Conservation (phyloP, 768 basidiomycete species). For the Lentinula guzmanii region DNA sequence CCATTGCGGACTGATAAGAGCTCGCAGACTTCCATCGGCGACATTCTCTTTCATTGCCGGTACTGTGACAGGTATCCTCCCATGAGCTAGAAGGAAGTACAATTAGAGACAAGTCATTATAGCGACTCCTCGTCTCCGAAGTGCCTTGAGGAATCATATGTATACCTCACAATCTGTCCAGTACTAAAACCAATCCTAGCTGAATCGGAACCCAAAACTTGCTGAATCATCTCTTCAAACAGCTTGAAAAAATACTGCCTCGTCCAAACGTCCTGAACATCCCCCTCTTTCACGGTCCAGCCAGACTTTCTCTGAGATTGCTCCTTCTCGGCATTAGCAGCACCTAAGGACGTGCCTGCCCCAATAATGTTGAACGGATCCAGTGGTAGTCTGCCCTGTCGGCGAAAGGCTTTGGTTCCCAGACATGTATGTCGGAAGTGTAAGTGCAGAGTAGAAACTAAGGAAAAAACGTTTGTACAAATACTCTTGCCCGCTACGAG, state of each 20-base stretch:
- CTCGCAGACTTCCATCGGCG: too few relatives aligned
- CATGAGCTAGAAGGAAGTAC: too few relatives aligned
- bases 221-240: too few relatives aligned
- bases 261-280: neutral
- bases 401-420: neutral
- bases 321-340: neutral
- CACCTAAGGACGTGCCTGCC: neutral
- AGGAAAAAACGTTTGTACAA: neutral
- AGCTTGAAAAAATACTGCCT: neutral
- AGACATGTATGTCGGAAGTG: neutral
- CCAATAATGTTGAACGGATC: neutral
- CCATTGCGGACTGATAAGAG: too few relatives aligned
- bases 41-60: too few relatives aligned
- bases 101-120: too few relatives aligned
- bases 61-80: too few relatives aligned
- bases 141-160: too few relatives aligned
- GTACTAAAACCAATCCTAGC: too few relatives aligned
- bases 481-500: neutral
- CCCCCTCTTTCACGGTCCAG: neutral
- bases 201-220: too few relatives aligned
- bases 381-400: constrained; percentile 2
- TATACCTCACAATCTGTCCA: too few relatives aligned
- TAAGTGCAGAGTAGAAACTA: neutral
- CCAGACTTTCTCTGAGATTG: neutral
- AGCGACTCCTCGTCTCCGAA: too few relatives aligned